phyloP scores from a whole-genome alignment of 2,329 filamentous ascomycete genomes.

The Paecilomyces sp. region DNA sequence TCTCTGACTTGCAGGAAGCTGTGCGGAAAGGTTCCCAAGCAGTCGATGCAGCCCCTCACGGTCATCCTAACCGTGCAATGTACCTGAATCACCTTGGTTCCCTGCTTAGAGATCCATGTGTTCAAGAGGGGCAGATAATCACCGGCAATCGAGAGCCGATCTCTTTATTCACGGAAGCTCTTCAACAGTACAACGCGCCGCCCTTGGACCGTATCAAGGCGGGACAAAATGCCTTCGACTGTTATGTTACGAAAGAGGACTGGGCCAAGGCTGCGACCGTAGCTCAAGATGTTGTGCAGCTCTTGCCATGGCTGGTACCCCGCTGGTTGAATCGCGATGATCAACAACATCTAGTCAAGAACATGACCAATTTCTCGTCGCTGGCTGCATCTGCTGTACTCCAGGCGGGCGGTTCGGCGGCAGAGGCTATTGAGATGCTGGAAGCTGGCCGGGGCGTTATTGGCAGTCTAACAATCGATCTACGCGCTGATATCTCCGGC shows the following conservation, averaged over 20 bases:
- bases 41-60: not conserved
- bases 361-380: not conserved
- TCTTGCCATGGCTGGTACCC: not conserved
- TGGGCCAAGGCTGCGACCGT: not conserved
- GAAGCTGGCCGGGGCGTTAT: not conserved
- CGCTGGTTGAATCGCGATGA: not conserved
- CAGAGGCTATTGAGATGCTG: not conserved
- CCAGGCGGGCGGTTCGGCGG: not conserved
- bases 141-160: not conserved
- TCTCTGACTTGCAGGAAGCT: not conserved
- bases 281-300: not conserved
- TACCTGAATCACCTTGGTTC: conserved; percentile 1
- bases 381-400: not conserved
- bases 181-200: not conserved
- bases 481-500: not conserved
- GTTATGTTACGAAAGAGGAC: not conserved
- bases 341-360: not conserved
- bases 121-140: not conserved
- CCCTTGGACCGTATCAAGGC: not conserved
- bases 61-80: not conserved
- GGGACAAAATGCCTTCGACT: not conserved
- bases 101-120: not conserved
- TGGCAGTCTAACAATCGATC: not conserved
- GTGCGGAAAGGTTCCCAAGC: not conserved
- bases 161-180: not conserved